phyloP scores from a whole-genome alignment of 257 asterid species.

The Capsicum chinense region DNA sequence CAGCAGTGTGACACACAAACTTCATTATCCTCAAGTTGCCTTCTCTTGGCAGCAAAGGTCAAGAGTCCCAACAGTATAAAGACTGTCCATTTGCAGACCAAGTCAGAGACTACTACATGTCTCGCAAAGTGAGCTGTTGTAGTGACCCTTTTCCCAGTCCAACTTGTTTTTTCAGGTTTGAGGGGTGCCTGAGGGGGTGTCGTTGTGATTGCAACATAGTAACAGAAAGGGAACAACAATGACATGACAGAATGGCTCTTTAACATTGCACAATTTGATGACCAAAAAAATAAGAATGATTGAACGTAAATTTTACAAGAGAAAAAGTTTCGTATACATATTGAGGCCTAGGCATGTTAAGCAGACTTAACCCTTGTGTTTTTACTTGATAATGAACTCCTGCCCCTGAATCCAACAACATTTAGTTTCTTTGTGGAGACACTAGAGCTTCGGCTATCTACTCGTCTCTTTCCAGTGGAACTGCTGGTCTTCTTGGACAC shows the following conservation, averaged over 20 bases:
- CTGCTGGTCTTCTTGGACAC: slow-evolving; percentile 44
- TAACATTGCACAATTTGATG: neutral
- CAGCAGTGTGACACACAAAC: neutral
- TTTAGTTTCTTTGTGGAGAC: slow-evolving; percentile 63
- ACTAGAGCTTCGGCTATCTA: slow-evolving; percentile 42
- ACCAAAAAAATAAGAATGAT: neutral
- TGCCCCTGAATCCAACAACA: slow-evolving; percentile 96
- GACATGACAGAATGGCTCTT: neutral
- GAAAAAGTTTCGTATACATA: neutral
- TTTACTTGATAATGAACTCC: slow-evolving; percentile 50
- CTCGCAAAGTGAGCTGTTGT: neutral
- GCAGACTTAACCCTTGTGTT: slow-evolving; percentile 43
- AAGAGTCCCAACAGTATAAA: neutral
- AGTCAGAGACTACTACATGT: neutral
- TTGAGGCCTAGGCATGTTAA: slow-evolving; percentile 36
- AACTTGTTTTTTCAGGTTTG: no score
- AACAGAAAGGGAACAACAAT: neutral
- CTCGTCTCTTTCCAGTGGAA: slow-evolving; percentile 48
- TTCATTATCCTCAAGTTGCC: neutral
- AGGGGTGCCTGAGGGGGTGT: no score
- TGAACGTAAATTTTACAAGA: neutral
- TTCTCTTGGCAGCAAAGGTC: neutral
- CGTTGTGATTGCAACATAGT: neutral
- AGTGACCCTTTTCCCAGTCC: neutral
- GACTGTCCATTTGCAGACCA: neutral